Conservation (phyloP, 2,329 filamentous ascomycete species). For the Monilinia laxa region DNA sequence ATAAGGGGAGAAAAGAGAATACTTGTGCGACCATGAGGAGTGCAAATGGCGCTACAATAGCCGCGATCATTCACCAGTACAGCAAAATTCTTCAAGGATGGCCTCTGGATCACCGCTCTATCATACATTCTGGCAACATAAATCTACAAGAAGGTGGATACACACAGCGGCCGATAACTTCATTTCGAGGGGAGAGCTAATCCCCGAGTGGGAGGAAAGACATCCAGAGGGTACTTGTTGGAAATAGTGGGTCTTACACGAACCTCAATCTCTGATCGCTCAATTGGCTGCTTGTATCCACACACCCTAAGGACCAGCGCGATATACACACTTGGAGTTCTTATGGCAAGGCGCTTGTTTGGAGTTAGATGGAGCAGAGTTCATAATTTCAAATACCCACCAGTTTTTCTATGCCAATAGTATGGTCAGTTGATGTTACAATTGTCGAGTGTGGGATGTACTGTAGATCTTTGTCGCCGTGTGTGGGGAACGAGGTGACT, state of each 20-base stretch:
- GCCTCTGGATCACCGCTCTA: no score
- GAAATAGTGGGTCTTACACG: background rate
- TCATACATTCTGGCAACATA: background rate
- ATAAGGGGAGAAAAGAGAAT: no score
- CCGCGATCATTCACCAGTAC: background rate
- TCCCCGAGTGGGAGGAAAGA: background rate
- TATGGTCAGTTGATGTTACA: background rate
- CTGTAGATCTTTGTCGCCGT: background rate
- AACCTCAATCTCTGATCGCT: background rate
- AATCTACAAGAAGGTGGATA: background rate
- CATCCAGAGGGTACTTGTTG: background rate
- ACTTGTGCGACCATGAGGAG: no score
- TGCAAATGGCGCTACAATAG: no score
- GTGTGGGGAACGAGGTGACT: background rate
- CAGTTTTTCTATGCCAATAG: background rate
- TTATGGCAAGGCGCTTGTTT: background rate
- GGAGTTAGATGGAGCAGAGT: background rate
- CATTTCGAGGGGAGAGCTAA: background rate
- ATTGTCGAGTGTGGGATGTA: background rate
- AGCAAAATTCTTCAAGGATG: background rate
- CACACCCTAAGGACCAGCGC: background rate
- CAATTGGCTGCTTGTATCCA: background rate
- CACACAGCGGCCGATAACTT: no score
- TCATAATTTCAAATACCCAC: background rate
- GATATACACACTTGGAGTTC: background rate